phyloP scores from a whole-genome alignment of 768 basidiomycete genomes.

The Boletus rubroflammeus region DNA sequence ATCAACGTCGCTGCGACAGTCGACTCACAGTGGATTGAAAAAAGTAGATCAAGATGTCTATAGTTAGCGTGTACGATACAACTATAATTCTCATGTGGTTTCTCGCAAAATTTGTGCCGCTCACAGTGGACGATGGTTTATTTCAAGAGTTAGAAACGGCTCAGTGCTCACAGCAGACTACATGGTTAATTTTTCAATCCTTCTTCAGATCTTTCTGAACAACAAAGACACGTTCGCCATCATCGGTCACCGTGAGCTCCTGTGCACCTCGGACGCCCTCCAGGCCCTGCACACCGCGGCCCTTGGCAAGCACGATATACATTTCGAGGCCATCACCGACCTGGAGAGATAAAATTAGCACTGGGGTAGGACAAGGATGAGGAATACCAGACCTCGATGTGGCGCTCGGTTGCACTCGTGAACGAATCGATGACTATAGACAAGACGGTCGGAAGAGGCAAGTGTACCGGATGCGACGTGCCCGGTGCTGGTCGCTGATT shows the following conservation, averaged over 20 bases:
- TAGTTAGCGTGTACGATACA: not conserved
- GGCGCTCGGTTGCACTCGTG: constrained; percentile 95
- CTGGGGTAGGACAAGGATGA: constrained; percentile 1
- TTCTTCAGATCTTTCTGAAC: constrained; percentile 79
- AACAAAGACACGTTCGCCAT: constrained; percentile 74
- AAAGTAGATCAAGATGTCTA: not conserved
- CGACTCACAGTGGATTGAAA: not conserved
- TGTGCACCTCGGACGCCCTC: constrained; percentile 52
- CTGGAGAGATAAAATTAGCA: constrained; percentile 35
- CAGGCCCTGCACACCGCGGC: constrained; percentile 56
- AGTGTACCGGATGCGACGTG: constrained; percentile 70
- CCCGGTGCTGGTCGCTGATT: constrained; percentile 81
- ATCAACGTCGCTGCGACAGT: too few relatives aligned
- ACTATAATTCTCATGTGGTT: not conserved
- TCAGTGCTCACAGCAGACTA: not conserved
- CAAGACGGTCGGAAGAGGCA: constrained; percentile 78
- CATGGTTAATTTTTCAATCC: constrained; percentile 43
- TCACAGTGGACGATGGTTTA: not conserved
- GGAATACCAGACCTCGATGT: constrained; percentile 76
- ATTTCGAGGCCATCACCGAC: constrained; percentile 96
- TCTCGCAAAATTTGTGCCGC: not conserved
- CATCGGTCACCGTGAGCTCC: constrained; percentile 58
- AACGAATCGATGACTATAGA: constrained; percentile 93
- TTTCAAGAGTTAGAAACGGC: not conserved
- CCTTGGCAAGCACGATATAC: constrained; percentile 77